phyloP scores from a whole-genome alignment of 176 grass and related monocot genomes.

The Tillandsia leiboldiana region DNA sequence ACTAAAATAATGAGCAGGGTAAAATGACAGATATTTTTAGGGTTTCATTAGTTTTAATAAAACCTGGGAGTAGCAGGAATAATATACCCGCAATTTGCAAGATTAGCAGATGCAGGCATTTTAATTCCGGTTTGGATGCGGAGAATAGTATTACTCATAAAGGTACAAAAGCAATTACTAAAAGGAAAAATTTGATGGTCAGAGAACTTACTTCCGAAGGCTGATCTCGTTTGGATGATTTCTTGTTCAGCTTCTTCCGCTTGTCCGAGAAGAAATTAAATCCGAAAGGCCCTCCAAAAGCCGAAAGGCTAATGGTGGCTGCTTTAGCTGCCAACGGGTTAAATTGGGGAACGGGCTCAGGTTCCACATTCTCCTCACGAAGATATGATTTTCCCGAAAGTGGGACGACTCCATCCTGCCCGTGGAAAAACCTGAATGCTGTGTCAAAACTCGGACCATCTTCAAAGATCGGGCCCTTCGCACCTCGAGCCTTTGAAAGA shows the following conservation, averaged over 20 bases:
- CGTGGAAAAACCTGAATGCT: slow-evolving; percentile 72
- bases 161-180: neutral
- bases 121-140: no score
- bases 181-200: neutral
- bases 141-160: neutral
- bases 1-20: no score
- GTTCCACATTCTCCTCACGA: slow-evolving; percentile 31
- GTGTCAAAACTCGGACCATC: slow-evolving; percentile 63
- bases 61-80: no score
- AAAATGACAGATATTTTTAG: no score
- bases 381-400: slow-evolving; percentile 58
- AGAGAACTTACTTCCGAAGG: slow-evolving; percentile 34
- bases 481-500: slow-evolving; percentile 32
- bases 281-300: slow-evolving; percentile 53
- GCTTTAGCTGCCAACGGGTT: slow-evolving; percentile 67
- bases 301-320: slow-evolving; percentile 55
- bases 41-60: no score
- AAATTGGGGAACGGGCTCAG: slow-evolving; percentile 38
- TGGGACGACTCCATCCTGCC: slow-evolving; percentile 59
- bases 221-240: slow-evolving; percentile 14
- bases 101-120: no score
- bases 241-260: slow-evolving; percentile 52
- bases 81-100: no score
- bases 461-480: slow-evolving; percentile 68
- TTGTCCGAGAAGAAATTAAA: slow-evolving; percentile 68